A percentile compares a stretch with the other conserved stretches of the same genome.
Conservation (phyloP, 371 early-diverging fungal species). For the Mortierella sp. region DNA sequence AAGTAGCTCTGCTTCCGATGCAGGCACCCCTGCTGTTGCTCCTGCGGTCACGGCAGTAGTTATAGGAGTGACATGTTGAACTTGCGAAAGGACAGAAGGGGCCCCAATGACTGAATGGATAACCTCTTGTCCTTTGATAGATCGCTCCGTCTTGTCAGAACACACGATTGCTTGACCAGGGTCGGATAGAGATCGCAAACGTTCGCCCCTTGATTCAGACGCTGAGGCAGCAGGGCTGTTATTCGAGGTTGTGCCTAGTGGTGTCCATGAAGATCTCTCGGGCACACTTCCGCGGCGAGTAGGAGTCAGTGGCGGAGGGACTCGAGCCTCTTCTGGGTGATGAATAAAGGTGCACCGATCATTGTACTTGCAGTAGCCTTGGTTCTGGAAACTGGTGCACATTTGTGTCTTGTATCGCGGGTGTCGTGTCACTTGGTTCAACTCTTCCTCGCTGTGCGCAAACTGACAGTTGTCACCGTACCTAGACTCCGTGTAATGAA, state of each 20-base stretch:
- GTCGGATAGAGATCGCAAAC: slow-evolving; percentile 21
- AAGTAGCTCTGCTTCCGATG: not conserved
- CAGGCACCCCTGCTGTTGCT: not conserved
- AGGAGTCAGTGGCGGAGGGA: not conserved
- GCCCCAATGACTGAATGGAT: not conserved
- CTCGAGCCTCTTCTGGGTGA: slow-evolving; percentile 44
- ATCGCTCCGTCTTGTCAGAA: not conserved
- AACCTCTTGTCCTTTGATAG: not conserved
- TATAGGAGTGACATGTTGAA: not conserved
- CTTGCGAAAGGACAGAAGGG: not conserved
- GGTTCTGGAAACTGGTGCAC: slow-evolving; percentile 89
- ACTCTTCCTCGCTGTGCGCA: slow-evolving; percentile 88
- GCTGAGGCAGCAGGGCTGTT: slow-evolving; percentile 1
- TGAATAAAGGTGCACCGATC: slow-evolving; percentile 97
- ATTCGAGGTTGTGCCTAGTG: slow-evolving; percentile 6
- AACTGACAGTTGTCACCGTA: slow-evolving; percentile 97
- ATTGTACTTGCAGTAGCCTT: slow-evolving; percentile 94
- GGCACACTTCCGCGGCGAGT: not conserved
- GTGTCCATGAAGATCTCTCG: not conserved
- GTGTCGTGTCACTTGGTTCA: slow-evolving; percentile 87
- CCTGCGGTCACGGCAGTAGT: not conserved
- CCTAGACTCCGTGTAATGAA: no score
- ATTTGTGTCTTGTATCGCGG: slow-evolving; percentile 95
- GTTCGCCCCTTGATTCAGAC: slow-evolving; percentile 5
- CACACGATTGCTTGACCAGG: slow-evolving; percentile 14